Percentiles rank a stretch among this genome's conserved stretches.
These are phyloP conservation scores for Neofusicoccum sp. DNA, from an alignment of 2,329 filamentous ascomycete genomes.

Conservation along the genomic window DNA sequence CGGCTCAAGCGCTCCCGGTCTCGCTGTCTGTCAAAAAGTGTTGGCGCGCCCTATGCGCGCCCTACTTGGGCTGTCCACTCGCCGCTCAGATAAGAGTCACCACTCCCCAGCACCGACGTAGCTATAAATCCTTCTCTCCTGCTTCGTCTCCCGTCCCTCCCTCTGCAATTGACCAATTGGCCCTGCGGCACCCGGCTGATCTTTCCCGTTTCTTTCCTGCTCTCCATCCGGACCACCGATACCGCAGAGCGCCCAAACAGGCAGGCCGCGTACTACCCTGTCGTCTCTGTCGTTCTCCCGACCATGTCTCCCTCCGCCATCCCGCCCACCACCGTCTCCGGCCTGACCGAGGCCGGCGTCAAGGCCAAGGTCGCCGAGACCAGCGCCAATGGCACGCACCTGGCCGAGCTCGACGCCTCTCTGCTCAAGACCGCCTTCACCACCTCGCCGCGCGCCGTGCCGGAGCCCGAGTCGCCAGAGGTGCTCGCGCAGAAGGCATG, in stretches of 20 bases:
- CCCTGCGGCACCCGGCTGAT: neutral
- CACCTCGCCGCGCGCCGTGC: constrained; percentile 41
- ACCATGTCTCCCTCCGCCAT: constrained; percentile 6
- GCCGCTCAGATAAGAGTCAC: constrained; percentile 6
- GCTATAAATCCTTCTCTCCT: constrained; percentile 1
- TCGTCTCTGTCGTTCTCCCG: neutral
- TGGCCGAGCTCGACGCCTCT: constrained; percentile 45
- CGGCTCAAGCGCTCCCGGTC: neutral
- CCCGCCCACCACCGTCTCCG: constrained; percentile 28
- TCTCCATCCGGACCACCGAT: neutral
- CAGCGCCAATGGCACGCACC: constrained; percentile 23
- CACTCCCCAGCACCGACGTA: neutral
- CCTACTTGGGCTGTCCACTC: neutral
- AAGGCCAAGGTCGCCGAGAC: constrained; percentile 22
- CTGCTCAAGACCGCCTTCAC: constrained; percentile 42
- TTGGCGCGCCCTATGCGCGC: neutral
- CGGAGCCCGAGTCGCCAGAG: constrained; percentile 40
- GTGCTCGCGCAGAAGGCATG: constrained; percentile 44
- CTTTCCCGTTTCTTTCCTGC: neutral
- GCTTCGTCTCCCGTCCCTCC: neutral
- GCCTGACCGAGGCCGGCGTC: constrained; percentile 38
- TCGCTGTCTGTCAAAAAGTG: neutral
- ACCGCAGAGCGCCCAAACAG: neutral
- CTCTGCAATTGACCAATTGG: neutral
- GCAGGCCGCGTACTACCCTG: neutral